Evolutionary conservation across 169 alveolate species (phyloP).

Genomic region (Eimeria brunetti): DNA sequence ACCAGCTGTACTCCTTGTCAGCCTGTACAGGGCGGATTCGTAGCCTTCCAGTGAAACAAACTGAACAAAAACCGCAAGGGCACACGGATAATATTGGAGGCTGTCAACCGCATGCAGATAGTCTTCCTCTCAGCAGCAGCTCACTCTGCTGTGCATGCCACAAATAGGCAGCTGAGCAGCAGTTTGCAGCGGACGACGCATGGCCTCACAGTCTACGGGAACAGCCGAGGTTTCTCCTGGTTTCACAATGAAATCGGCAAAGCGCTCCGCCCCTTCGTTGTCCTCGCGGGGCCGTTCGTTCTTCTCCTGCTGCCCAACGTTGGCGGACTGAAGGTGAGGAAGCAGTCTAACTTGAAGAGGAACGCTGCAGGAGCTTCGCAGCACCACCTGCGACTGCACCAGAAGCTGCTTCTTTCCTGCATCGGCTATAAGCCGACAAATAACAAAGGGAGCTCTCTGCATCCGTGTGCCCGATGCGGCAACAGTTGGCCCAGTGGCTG

Average conservation of each 20-base stretch:
- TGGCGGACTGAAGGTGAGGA: constrained; percentile 1
- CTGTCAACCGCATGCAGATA: background rate
- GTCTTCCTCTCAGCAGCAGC: background rate
- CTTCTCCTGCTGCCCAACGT: constrained; percentile 12
- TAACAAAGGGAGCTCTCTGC: constrained; percentile 34
- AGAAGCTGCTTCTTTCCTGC: constrained; percentile 62
- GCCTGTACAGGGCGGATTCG: constrained; percentile 68
- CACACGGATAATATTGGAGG: background rate
- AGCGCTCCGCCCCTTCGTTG: background rate
- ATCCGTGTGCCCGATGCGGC: background rate
- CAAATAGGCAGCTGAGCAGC: background rate
- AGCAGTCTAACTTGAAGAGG: constrained; percentile 57
- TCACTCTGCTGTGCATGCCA: background rate
- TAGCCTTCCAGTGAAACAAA: constrained; percentile 54
- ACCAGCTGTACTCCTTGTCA: constrained; percentile 61
- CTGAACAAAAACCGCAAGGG: constrained; percentile 1
- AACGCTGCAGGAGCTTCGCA: constrained; percentile 64
- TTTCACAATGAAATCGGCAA: background rate
- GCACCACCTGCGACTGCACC: constrained; percentile 77
- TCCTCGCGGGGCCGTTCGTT: background rate
- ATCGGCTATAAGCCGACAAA: constrained; percentile 74
- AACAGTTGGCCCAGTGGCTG: background rate
- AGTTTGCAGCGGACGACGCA: background rate
- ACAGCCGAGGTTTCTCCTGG: constrained; percentile 73
- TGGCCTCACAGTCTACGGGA: constrained; percentile 69